A percentile compares a stretch with the other conserved stretches of the same genome.
Conservation (phyloP, 1,284 basidiomycete genomes). For the Ustilago lituana region DNA sequence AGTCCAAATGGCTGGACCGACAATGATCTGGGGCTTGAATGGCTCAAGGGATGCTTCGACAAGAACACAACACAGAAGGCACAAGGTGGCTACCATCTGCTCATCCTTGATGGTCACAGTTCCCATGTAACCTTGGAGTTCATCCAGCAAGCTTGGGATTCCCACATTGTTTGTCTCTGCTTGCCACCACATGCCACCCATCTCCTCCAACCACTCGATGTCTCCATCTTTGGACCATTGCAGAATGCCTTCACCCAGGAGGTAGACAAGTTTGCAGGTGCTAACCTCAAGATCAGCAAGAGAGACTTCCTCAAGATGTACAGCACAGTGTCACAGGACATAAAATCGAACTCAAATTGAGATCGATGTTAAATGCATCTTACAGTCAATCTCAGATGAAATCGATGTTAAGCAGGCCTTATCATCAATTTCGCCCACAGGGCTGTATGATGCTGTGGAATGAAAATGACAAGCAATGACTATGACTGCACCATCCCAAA, state of each 20-base stretch:
- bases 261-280: background rate
- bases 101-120: conserved; percentile 7
- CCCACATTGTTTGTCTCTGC: conserved; percentile 2
- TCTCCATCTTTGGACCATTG: background rate
- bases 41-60: conserved; percentile 3
- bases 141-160: no score
- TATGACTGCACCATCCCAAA: no score
- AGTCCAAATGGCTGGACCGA: conserved; percentile 1
- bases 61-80: background rate
- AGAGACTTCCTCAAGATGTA: conserved; percentile 1
- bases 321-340: no score
- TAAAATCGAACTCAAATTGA: no score
- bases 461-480: no score
- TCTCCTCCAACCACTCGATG: conserved; percentile 6
- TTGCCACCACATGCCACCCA: conserved; percentile 10
- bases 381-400: no score
- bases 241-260: background rate
- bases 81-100: background rate
- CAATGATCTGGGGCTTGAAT: background rate
- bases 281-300: background rate
- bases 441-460: no score
- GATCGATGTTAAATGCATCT: no score
- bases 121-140: background rate
- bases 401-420: no score
- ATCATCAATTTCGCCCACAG: no score